A percentile compares a stretch with the other conserved stretches of the same genome.
Evolutionary conservation across 2,329 filamentous ascomycete genomes (phyloP).

Genomic region (Cytospora piceicola): DNA sequence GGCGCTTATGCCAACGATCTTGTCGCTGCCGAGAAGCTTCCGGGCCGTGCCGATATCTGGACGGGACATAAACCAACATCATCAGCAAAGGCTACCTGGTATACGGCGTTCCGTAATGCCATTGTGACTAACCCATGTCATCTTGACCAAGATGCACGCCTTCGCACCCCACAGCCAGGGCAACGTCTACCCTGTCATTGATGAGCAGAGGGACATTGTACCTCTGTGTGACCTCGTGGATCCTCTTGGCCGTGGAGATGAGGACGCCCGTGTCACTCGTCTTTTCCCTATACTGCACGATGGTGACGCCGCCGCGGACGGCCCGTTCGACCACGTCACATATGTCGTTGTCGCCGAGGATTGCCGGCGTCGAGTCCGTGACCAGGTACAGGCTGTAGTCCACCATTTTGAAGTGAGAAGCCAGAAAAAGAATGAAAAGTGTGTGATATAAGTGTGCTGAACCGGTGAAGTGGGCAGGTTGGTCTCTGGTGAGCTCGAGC

Average conservation of each 20-base stretch:
- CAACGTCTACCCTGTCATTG: slow-evolving; percentile 92
- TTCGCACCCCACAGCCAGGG: slow-evolving; percentile 81
- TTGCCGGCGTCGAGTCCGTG: slow-evolving; percentile 86
- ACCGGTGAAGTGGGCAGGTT: background rate
- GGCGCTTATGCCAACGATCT: slow-evolving; percentile 90
- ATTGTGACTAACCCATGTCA: slow-evolving; percentile 69
- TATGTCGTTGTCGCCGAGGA: slow-evolving; percentile 74
- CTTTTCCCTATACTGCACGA: slow-evolving; percentile 93
- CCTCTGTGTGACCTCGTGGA: slow-evolving; percentile 72
- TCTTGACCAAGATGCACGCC: slow-evolving; percentile 95
- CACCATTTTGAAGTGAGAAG: slow-evolving; percentile 39
- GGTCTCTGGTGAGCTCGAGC: background rate
- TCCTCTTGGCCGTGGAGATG: slow-evolving; percentile 68
- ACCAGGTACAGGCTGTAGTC: slow-evolving; percentile 89
- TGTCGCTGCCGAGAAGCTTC: slow-evolving; percentile 70
- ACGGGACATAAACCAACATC: background rate
- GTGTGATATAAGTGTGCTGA: background rate
- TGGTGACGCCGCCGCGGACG: slow-evolving; percentile 76
- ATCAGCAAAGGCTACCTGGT: no score
- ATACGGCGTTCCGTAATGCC: background rate
- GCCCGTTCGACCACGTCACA: slow-evolving; percentile 75
- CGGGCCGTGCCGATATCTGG: slow-evolving; percentile 68
- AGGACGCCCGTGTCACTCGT: slow-evolving; percentile 72
- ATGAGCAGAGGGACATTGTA: slow-evolving; percentile 81
- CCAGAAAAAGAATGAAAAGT: background rate